phyloP scores from a whole-genome alignment of 1,284 basidiomycete genomes.

The Ceratobasidium sp. region DNA sequence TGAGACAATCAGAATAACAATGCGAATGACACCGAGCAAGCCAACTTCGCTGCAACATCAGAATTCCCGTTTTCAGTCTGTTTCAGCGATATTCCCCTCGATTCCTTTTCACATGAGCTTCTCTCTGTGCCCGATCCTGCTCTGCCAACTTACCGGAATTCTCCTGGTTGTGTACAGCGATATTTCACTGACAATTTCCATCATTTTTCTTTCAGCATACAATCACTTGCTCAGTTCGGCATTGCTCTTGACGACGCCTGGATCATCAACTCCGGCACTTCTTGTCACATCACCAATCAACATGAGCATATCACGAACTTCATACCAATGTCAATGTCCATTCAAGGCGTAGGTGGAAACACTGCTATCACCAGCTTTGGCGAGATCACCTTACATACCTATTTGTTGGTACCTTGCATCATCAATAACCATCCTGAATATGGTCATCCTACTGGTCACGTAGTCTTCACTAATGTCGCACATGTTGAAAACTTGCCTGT shows the following conservation, averaged over 20 bases:
- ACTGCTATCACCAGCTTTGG: slow-evolving; percentile 5
- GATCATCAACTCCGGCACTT: slow-evolving; percentile 26
- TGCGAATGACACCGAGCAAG: background rate
- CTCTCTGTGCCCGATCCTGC: background rate
- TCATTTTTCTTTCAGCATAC: background rate
- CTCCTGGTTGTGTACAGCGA: background rate
- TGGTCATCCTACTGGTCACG: background rate
- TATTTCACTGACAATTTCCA: slow-evolving; percentile 5
- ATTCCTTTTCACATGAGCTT: background rate
- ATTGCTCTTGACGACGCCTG: slow-evolving; percentile 16
- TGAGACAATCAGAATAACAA: slow-evolving; percentile 2
- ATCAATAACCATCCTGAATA: background rate
- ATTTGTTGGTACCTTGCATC: background rate
- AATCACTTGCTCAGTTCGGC: slow-evolving; percentile 8
- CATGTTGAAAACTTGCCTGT: slow-evolving; percentile 15
- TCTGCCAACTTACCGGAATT: background rate
- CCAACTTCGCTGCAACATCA: background rate
- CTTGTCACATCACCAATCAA: slow-evolving; percentile 11
- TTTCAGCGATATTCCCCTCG: background rate
- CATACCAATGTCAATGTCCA: background rate
- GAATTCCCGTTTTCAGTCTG: slow-evolving; percentile 7
- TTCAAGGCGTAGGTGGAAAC: slow-evolving; percentile 10
- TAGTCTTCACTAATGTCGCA: slow-evolving; percentile 1
- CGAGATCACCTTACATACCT: background rate
- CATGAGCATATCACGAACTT: background rate